Evolutionary conservation across 2,329 filamentous ascomycete genomes (phyloP).

Genomic region (Helotiales sp.): DNA sequence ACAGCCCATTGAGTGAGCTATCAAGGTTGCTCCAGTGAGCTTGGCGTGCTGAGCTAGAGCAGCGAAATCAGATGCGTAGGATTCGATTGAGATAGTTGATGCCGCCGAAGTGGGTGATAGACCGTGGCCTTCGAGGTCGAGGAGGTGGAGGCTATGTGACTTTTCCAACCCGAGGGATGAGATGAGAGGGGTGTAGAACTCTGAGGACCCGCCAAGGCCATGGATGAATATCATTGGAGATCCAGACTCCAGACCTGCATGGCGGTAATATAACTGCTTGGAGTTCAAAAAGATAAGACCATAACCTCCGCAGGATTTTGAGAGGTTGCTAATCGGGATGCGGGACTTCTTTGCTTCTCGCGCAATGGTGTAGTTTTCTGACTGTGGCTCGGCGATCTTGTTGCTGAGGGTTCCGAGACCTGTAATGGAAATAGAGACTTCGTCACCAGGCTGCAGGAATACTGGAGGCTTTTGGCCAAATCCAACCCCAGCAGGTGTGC

Average conservation of each 20-base stretch:
- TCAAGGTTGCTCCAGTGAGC: slow-evolving; percentile 40
- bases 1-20: slow-evolving; percentile 54
- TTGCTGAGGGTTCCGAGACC: slow-evolving; percentile 44
- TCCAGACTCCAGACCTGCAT: slow-evolving; percentile 26
- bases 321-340: slow-evolving; percentile 35
- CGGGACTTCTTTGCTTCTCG: slow-evolving; percentile 24
- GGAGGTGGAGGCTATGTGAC: slow-evolving; percentile 41
- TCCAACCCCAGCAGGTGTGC: slow-evolving; percentile 50
- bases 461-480: slow-evolving; percentile 44
- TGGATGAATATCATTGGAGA: slow-evolving; percentile 51
- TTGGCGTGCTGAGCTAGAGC: slow-evolving; percentile 39
- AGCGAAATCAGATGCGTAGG: slow-evolving; percentile 44
- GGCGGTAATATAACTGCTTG: slow-evolving; percentile 43
- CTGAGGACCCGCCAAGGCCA: slow-evolving; percentile 49
- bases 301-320: slow-evolving; percentile 31
- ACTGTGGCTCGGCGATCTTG: slow-evolving; percentile 32
- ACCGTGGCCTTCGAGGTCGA: slow-evolving; percentile 58
- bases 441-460: slow-evolving; percentile 43
- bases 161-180: slow-evolving; percentile 33
- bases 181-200: slow-evolving; percentile 48
- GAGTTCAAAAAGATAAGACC: slow-evolving; percentile 41
- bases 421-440: slow-evolving; percentile 42
- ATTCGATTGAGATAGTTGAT: slow-evolving; percentile 42
- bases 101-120: slow-evolving; percentile 50
- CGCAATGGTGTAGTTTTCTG: slow-evolving; percentile 30